These are phyloP conservation scores for Ustilago esculenta DNA, from an alignment of 1,284 basidiomycete species.

Conservation along the genomic window DNA sequence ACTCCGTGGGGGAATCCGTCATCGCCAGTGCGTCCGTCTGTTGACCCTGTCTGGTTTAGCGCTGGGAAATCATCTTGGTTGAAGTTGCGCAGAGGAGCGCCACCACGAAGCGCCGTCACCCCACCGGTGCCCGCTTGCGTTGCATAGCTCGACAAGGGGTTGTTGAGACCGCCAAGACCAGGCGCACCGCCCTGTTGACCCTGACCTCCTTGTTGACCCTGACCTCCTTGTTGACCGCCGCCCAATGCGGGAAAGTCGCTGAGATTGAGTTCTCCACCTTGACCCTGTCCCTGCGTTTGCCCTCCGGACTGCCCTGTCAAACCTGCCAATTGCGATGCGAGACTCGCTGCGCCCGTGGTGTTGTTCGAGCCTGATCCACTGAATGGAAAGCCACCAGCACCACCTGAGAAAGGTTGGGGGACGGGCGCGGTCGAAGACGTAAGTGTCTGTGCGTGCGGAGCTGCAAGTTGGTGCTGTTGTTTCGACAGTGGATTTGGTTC, in stretches of 20 bases:
- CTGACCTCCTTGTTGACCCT: slow-evolving; percentile 34
- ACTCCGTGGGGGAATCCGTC: slow-evolving; percentile 42
- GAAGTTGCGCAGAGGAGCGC: slow-evolving; percentile 48
- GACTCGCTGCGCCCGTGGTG: slow-evolving; percentile 44
- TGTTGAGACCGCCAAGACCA: slow-evolving; percentile 31
- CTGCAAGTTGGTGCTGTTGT: background rate
- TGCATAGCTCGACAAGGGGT: slow-evolving; percentile 54
- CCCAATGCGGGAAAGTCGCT: slow-evolving; percentile 59
- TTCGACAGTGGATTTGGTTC: background rate
- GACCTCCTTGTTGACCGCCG: slow-evolving; percentile 30
- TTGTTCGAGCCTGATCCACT: slow-evolving; percentile 48
- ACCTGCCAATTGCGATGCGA: slow-evolving; percentile 43
- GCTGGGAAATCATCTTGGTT: slow-evolving; percentile 65
- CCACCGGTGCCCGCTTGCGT: slow-evolving; percentile 54
- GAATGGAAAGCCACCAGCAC: slow-evolving; percentile 48
- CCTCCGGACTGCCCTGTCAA: slow-evolving; percentile 38
- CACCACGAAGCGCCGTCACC: slow-evolving; percentile 31
- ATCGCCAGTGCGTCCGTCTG: slow-evolving; percentile 35
- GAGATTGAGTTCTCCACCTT: slow-evolving; percentile 50
- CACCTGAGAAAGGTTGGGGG: slow-evolving; percentile 14
- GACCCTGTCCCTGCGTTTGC: slow-evolving; percentile 43
- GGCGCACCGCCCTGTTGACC: slow-evolving; percentile 46
- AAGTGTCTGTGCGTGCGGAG: slow-evolving; percentile 1
- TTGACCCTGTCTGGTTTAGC: slow-evolving; percentile 45
- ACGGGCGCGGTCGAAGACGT: background rate